A percentile compares a stretch with the other conserved stretches of the same genome.
phyloP scores from a whole-genome alignment of 225 moss, liverwort and hornwort species.

The Pseudoscleropodium purum region DNA sequence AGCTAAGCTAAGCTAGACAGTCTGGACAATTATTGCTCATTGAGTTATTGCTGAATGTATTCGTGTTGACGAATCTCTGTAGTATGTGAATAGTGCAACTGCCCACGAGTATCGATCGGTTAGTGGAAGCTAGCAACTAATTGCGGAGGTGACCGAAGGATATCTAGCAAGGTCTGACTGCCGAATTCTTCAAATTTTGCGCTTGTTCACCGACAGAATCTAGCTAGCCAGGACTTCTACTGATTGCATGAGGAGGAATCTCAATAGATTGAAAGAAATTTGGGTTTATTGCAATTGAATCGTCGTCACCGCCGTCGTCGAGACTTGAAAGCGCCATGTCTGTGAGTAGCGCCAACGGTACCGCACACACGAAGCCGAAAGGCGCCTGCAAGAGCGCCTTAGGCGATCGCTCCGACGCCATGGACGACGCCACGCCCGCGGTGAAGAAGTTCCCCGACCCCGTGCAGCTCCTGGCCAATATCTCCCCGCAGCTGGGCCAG shows the following conservation, averaged over 20 bases:
- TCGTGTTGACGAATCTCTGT: not conserved
- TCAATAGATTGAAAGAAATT: not conserved
- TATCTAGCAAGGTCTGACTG: not conserved
- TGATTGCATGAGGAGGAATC: not conserved
- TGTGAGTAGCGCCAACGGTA: not conserved
- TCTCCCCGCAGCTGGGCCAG: constrained; percentile 37
- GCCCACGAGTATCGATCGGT: not conserved
- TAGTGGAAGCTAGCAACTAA: not conserved
- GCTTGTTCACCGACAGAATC: not conserved
- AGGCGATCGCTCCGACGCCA: constrained; percentile 4
- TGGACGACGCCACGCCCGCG: not conserved
- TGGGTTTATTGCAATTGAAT: not conserved
- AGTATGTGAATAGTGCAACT: not conserved
- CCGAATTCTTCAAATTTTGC: not conserved
- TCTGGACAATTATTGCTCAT: not conserved
- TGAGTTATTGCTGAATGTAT: not conserved
- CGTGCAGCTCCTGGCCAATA: constrained; percentile 38
- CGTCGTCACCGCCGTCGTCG: not conserved
- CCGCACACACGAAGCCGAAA: not conserved
- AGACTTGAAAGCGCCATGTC: not conserved
- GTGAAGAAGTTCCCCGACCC: constrained; percentile 54
- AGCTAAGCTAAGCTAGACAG: not conserved
- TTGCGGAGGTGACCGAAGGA: not conserved
- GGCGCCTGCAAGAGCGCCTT: constrained; percentile 16
- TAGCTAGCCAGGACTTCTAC: not conserved